Percentiles rank a stretch among this genome's conserved stretches.
phyloP scores from a whole-genome alignment of 75 land plant species.

The Pinus taeda region DNA sequence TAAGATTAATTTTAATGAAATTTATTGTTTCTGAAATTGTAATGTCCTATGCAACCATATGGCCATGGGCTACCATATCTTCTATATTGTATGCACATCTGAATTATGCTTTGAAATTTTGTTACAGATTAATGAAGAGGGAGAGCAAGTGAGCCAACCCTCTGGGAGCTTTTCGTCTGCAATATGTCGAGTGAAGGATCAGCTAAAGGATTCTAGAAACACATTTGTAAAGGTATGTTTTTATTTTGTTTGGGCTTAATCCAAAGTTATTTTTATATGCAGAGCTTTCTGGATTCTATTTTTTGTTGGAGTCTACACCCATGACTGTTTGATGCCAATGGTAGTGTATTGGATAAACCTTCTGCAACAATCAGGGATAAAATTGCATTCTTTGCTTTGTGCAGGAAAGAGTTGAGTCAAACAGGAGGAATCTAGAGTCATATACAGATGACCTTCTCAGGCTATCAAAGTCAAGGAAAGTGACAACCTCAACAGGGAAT shows the following conservation, averaged over 20 bases:
- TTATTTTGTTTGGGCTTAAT: background rate
- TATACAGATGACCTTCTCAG: background rate
- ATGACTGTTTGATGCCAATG: background rate
- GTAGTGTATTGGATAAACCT: background rate
- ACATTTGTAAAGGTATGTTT: constrained; percentile 9
- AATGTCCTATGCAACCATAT: too few species aligned
- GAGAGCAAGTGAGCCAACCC: background rate
- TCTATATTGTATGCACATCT: too few species aligned
- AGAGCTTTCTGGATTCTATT: background rate
- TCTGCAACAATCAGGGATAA: background rate
- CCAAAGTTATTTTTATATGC: background rate
- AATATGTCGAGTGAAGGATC: constrained; percentile 1
- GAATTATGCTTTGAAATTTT: too few species aligned
- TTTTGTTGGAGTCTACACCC: background rate
- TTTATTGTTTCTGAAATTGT: too few species aligned
- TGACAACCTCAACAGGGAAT: background rate
- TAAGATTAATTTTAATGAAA: too few species aligned
- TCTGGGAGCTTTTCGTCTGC: constrained; percentile 5
- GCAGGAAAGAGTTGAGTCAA: constrained; percentile 8
- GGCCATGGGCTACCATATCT: too few species aligned
- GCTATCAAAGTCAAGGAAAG: constrained; percentile 4
- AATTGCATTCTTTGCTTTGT: background rate
- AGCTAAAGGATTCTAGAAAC: background rate
- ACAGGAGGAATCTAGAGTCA: background rate
- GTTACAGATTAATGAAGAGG: constrained; percentile 5